Evolutionary conservation across 2,329 filamentous ascomycete species (phyloP), one percentile per base, ranked within the genome.

Genomic region (Xylaria hypoxylon): DNA sequence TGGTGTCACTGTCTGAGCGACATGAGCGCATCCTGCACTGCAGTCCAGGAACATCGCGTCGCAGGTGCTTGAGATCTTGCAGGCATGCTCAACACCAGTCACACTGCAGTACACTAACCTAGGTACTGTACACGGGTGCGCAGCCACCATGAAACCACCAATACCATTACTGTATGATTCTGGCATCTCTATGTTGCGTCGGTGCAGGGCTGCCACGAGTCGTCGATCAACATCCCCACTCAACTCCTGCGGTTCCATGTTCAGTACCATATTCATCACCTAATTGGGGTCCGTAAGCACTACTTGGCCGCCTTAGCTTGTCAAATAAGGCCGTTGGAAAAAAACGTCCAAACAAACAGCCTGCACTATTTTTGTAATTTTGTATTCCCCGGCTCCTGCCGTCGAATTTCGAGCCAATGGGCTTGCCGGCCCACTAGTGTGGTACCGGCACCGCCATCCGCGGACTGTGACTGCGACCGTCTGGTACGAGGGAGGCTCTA

Each of bases 171-270:
- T n/a, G n/a, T n/a, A 40, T 22, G 53, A 65, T 57, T 57, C 55
- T 42, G 15, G 15, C 50, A 47, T n/a, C 31, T 50, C 10, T 31
- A 15, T 17, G 22, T 38, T 69, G 45, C 40, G 28, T 50, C 35
- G 26, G 56, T 64, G 57, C 69, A 71, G 69, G 69, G 69, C 62
- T 70, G 63, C 69, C 69, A 71, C 69, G 67, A 64, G 69, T 52
- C 38, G 63, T 56, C 53, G 61, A 65, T 64, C 64, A 31, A 24
- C 51, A 40, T 42, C 56, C 58, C 50, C 62, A 56, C 60, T 40
- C 55, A 15, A 44, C 33, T 52, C 42, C 44, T 59, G 51, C 61
- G 10, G 19, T 45, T 47, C 45, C 35, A 57, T 40, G 35, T 52
- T 26, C 11, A 38, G 35, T 38, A 38, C 35, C 35, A 38, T 38